These are phyloP conservation scores for Penicillium ucsense DNA, from an alignment of 495 filamentous ascomycete species.

Conservation along the genomic window DNA sequence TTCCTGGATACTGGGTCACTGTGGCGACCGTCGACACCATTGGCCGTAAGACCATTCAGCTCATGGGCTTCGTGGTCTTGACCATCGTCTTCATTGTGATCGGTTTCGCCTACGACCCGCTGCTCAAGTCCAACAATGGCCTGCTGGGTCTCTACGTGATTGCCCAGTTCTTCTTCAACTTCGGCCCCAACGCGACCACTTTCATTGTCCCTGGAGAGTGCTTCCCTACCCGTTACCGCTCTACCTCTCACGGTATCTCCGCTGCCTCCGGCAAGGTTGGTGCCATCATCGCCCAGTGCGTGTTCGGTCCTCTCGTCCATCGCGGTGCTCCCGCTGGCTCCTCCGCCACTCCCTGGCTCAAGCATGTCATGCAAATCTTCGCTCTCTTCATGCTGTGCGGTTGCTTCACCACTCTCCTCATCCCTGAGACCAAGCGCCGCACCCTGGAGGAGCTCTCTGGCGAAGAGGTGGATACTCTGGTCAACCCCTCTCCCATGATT, in stretches of 20 bases:
- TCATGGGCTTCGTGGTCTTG: slow-evolving; percentile 63
- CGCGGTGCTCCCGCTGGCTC: slow-evolving; percentile 24
- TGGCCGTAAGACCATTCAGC: slow-evolving; percentile 74
- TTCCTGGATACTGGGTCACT: slow-evolving; percentile 74
- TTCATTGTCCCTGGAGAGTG: slow-evolving; percentile 87
- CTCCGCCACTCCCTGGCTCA: slow-evolving; percentile 52
- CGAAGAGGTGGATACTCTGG: slow-evolving; percentile 1
- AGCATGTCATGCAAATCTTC: slow-evolving; percentile 76
- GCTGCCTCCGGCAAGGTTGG: slow-evolving; percentile 82
- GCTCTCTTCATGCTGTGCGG: slow-evolving; percentile 74
- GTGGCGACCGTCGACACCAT: slow-evolving; percentile 59
- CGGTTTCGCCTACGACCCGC: slow-evolving; percentile 53
- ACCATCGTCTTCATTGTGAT: slow-evolving; percentile 67
- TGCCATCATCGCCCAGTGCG: slow-evolving; percentile 47
- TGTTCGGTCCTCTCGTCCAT: slow-evolving; percentile 38
- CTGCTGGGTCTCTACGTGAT: slow-evolving; percentile 68
- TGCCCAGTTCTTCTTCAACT: slow-evolving; percentile 83
- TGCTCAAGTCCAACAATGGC: slow-evolving; percentile 34
- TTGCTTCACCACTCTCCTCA: slow-evolving; percentile 52
- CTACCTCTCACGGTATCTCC: slow-evolving; percentile 75
- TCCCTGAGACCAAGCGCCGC: slow-evolving; percentile 70
- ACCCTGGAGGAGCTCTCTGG: slow-evolving; percentile 27
- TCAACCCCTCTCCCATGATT: neutral
- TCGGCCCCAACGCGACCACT: slow-evolving; percentile 76
- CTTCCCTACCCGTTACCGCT: slow-evolving; percentile 82